Base-by-base conservation (phyloP, 179 eudicot species). In the Silene noctiflora region DNA sequence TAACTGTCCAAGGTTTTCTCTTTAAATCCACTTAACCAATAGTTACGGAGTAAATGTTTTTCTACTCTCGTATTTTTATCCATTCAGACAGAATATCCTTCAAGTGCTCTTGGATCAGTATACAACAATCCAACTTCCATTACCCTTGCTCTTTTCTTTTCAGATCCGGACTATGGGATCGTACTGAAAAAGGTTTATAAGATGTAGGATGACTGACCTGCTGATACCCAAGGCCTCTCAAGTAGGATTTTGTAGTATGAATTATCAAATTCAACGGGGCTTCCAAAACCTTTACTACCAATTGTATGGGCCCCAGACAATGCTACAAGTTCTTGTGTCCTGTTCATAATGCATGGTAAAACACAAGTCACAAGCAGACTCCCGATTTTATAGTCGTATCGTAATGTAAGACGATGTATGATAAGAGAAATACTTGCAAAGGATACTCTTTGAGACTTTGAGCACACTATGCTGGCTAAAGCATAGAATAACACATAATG, bases 211-310 rank as follows among this genome's bases (percentile, higher is more conserved):
- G 70, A 51, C 75, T 84, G 70, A 94, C 97, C 95, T 83, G 96
- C 79, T 76, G 96, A 86, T 65, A 56, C 65, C 98, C 98, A 91
- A 44, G 95, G 91, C 85, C 82, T 91, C 82, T 91, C 86, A 9
- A 90, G 86, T 71, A 92, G 97, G 70, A 94, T 84, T 79, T 88
- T 91, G 88, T 79, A 94, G 85, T 94, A 94, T 67, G 94, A 81
- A 85, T 93, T 92, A 84, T 94, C 96, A 65, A 94, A 94, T 56
- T 79, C 80, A 56, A 64, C 29, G 27, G 98, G 98, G 70, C 75
- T 88, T 84, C 98, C 98, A 75, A 94, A 94, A 76, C 98, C 98
- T 85, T 92, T 94, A 75, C 88, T 80, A 75, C 98, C 98, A 73
- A 94, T 80, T 60, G 95, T 94, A 84, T 93, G 98, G 74, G 97